Evolutionary conservation across 208 protist species (phyloP), one percentile per base, ranked within the genome.

Genomic region (Crithidia thermophila): DNA sequence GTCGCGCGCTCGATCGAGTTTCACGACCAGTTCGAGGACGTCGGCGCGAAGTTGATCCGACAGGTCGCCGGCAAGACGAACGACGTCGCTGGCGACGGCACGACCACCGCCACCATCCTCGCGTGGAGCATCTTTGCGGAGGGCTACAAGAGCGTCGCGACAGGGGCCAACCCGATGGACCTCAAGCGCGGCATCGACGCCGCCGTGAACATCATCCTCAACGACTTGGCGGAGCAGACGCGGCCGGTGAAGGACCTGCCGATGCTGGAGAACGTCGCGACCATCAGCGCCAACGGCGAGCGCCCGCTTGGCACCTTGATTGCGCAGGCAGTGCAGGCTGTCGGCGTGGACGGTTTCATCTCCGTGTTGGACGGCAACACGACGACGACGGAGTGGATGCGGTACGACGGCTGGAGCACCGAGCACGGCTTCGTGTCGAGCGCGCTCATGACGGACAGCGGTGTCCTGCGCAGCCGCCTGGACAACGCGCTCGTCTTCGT

Each of bases 231-330:
- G 64, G 73, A 81, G 58, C 80, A 98, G 55, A 97, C 98, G 52
- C 96, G 98, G 40, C 79, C 85, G 25, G 98, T 99, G 45, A 96
- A 98, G 74, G 98, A 99, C 67, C 77, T 82, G 47, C 75, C 69
- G 28, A 93, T 82, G 83, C 81, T 95, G 21, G 83, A 90, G 53
- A 97, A 98, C 76, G 98, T 99, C 30, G 99, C 99, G 18, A 99
- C 99, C 14, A 99, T 99, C 72, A 99, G 98, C 55, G 99, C 99
- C 23, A 99, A 99, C 87, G 98, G 98, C 37, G 99, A 99, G 72
- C 84, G 74, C 9, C 85, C 85, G 16, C 98, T 99, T 43, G 99
- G 99, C 55, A 68, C 94, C 34, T 77, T 99, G 33, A 99, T 99
- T 63, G 97, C 98, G 28, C 75, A 85, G 20, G 99, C 98, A 20